phyloP scores from a whole-genome alignment of 768 basidiomycete genomes.

The Postia placenta region DNA sequence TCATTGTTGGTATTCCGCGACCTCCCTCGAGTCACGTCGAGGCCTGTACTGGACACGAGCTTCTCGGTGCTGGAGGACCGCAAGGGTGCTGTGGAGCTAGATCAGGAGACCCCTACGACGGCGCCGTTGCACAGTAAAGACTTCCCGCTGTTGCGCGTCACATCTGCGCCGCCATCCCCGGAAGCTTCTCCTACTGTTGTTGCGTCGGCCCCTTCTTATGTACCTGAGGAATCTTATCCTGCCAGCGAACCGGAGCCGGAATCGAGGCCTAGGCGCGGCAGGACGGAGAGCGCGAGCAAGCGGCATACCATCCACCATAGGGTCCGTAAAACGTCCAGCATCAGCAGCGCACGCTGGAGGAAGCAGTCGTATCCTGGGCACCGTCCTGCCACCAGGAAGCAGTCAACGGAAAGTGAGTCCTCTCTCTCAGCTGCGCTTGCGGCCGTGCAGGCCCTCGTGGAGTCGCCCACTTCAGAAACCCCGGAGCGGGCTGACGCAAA shows the following conservation, averaged over 20 bases:
- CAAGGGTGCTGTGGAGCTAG: slow-evolving; percentile 5
- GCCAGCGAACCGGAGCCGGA: slow-evolving; percentile 13
- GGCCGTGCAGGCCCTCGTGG: not conserved
- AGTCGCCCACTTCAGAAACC: not conserved
- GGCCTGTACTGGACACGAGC: not conserved
- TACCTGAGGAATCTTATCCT: not conserved
- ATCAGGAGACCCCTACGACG: slow-evolving; percentile 9
- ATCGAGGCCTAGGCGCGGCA: slow-evolving; percentile 5
- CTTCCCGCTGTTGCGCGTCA: slow-evolving; percentile 15
- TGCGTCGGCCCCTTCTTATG: slow-evolving; percentile 1
- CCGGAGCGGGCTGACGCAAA: not conserved
- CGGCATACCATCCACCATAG: not conserved
- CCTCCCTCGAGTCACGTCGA: not conserved
- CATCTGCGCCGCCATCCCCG: slow-evolving; percentile 12
- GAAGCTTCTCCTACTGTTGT: slow-evolving; percentile 5
- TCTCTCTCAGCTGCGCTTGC: not conserved
- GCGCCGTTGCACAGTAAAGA: slow-evolving; percentile 14
- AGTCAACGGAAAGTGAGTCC: not conserved
- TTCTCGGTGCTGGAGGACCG: not conserved
- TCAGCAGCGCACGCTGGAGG: not conserved
- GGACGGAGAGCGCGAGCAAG: not conserved
- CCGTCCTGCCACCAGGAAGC: not conserved
- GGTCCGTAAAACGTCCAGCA: not conserved
- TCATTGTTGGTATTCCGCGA: slow-evolving; percentile 9
- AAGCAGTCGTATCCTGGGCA: not conserved